Evolutionary conservation across 768 basidiomycete species (phyloP).

Genomic region (Coprinellus aureogranulatus): DNA sequence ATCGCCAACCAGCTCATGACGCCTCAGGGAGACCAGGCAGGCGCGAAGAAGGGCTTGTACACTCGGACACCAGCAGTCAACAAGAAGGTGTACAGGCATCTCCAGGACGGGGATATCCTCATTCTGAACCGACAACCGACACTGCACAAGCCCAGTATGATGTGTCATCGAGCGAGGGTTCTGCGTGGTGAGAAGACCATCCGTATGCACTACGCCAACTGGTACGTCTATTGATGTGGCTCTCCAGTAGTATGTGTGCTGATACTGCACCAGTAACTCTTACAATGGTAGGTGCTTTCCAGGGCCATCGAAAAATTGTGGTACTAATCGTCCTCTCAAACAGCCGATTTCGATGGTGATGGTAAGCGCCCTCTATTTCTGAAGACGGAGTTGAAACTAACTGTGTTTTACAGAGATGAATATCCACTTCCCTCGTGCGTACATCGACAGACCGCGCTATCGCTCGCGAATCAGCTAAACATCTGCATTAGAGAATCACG

Average conservation of each 20-base stretch:
- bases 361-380: constrained; percentile 18
- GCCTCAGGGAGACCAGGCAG: constrained; percentile 73
- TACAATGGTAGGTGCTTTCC: constrained; percentile 72
- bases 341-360: constrained; percentile 32
- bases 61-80: constrained; percentile 81
- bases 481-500: constrained; percentile 72
- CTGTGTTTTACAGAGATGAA: constrained; percentile 89
- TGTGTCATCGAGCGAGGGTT: constrained; percentile 92
- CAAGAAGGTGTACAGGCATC: constrained; percentile 96
- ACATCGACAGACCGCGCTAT: not conserved
- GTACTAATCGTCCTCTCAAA: constrained; percentile 6
- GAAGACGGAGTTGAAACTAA: not conserved
- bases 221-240: constrained; percentile 49
- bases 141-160: constrained; percentile 99
- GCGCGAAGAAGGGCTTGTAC: constrained; percentile 53
- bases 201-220: constrained; percentile 99
- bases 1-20: constrained; percentile 94
- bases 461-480: constrained; percentile 6
- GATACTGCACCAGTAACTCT: constrained; percentile 67
- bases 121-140: constrained; percentile 98
- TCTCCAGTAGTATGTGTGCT: constrained; percentile 4
- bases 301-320: constrained; percentile 15
- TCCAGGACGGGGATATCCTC: constrained; percentile 91
- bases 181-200: constrained; percentile 97
- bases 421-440: constrained; percentile 96